phyloP scores from a whole-genome alignment of 305 asterid species.

The Fraxinus greggii region DNA sequence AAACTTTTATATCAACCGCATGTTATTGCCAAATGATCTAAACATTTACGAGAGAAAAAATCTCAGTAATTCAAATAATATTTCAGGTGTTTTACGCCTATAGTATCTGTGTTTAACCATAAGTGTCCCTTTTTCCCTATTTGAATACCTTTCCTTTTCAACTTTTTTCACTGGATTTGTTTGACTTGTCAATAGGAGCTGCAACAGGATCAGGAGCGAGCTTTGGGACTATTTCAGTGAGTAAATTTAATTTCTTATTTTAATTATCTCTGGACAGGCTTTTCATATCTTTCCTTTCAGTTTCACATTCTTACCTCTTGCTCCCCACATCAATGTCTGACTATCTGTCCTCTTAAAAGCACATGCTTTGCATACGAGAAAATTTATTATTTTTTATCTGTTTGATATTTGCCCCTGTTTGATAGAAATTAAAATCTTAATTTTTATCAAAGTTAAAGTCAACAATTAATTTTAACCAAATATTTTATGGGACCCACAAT shows the following conservation, averaged over 20 bases:
- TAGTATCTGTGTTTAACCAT: neutral
- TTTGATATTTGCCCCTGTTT: neutral
- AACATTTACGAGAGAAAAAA: neutral
- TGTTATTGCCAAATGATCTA: constrained; percentile 7
- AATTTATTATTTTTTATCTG: neutral
- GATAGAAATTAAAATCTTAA: too few species aligned
- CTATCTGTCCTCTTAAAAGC: neutral
- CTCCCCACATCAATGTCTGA: neutral
- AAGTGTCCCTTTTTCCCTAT: neutral
- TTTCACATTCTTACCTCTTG: neutral
- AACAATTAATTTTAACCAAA: too few species aligned
- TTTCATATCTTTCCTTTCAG: neutral
- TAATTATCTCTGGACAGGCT: neutral
- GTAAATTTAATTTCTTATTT: constrained; percentile 30
- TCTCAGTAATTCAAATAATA: neutral
- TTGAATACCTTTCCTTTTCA: neutral
- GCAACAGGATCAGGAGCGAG: constrained; percentile 83
- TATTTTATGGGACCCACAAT: too few species aligned
- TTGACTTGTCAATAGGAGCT: constrained; percentile 55
- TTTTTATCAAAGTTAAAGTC: too few species aligned
- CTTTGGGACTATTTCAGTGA: constrained; percentile 74
- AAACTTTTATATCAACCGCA: neutral
- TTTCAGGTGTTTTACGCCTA: neutral
- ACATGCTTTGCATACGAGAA: neutral
- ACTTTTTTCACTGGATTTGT: constrained; percentile 15